Percentiles rank a stretch among this genome's conserved stretches.
phyloP scores from a whole-genome alignment of 805 yeast species.

The Kregervanrija delftensis region DNA sequence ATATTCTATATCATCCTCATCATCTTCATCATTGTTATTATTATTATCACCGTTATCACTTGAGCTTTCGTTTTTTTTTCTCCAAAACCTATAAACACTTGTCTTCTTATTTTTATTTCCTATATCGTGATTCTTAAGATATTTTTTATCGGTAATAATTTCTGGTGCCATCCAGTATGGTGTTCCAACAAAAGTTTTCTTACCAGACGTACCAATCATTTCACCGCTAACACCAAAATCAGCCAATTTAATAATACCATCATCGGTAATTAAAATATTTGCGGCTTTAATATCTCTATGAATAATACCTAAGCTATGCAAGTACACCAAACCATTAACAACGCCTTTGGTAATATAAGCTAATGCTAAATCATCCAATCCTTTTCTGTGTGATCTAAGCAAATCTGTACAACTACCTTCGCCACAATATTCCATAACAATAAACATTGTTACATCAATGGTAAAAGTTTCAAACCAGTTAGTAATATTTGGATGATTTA shows the following conservation, averaged over 20 bases:
- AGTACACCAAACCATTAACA: slow-evolving; percentile 63
- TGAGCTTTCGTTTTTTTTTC: not conserved
- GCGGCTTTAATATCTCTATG: slow-evolving; percentile 96
- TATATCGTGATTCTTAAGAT: slow-evolving; percentile 4
- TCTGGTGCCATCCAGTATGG: slow-evolving; percentile 93
- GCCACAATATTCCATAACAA: slow-evolving; percentile 92
- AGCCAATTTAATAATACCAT: slow-evolving; percentile 78
- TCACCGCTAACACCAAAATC: slow-evolving; percentile 96
- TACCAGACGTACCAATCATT: slow-evolving; percentile 43
- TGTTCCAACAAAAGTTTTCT: slow-evolving; percentile 51
- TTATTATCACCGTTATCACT: not conserved
- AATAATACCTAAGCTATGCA: slow-evolving; percentile 68
- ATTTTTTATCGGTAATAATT: slow-evolving; percentile 43
- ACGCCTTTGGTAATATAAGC: slow-evolving; percentile 58
- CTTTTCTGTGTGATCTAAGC: slow-evolving; percentile 43
- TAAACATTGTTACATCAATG: slow-evolving; percentile 68
- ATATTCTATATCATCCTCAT: slow-evolving; percentile 44
- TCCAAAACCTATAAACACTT: slow-evolving; percentile 10
- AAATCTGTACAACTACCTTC: slow-evolving; percentile 88
- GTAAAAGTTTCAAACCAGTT: slow-evolving; percentile 57
- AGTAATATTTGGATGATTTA: slow-evolving; percentile 64
- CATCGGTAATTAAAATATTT: slow-evolving; percentile 65
- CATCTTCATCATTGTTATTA: slow-evolving; percentile 10
- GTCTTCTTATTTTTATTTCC: not conserved
- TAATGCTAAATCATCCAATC: slow-evolving; percentile 51